These are phyloP conservation scores for Penicillium aurantiogriseum DNA, from an alignment of 2,329 filamentous ascomycete genomes.

Conservation along the genomic window DNA sequence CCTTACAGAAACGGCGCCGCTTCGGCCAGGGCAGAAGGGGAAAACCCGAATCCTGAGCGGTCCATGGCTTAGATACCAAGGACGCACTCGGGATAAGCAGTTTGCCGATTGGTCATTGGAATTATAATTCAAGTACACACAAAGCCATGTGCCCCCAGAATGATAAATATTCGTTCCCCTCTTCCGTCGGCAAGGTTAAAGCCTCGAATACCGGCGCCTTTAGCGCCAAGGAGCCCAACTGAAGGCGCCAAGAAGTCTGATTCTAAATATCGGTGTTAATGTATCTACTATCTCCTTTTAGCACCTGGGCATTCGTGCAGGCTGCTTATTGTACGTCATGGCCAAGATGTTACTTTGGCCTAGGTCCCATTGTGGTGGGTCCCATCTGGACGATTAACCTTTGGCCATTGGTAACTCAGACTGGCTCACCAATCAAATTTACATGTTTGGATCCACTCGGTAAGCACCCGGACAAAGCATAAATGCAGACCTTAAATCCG, in stretches of 20 bases:
- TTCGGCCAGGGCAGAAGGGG: not conserved
- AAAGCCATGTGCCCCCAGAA: not conserved
- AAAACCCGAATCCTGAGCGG: not conserved
- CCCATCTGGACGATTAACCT: not conserved
- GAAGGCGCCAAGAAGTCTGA: not conserved
- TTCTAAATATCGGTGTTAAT: not conserved
- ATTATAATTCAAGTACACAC: not conserved
- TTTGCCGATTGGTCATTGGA: not conserved
- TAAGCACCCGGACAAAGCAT: not conserved
- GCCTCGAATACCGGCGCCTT: not conserved
- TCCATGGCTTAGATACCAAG: not conserved
- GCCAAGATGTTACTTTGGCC: not conserved
- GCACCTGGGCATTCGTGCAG: not conserved
- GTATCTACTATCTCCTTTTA: not conserved
- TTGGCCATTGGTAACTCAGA: not conserved
- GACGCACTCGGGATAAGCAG: not conserved
- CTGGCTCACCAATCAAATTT: not conserved
- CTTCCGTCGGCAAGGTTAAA: not conserved
- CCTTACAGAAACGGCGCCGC: constrained; percentile 4
- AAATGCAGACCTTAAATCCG: not conserved
- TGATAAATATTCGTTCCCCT: not conserved
- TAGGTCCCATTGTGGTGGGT: not conserved
- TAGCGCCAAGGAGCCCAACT: not conserved
- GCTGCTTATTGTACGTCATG: constrained; percentile 9
- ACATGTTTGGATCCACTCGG: not conserved